These are phyloP conservation scores for Hydrangea macrophylla DNA, from an alignment of 148 eudicot genomes.

Conservation along the genomic window DNA sequence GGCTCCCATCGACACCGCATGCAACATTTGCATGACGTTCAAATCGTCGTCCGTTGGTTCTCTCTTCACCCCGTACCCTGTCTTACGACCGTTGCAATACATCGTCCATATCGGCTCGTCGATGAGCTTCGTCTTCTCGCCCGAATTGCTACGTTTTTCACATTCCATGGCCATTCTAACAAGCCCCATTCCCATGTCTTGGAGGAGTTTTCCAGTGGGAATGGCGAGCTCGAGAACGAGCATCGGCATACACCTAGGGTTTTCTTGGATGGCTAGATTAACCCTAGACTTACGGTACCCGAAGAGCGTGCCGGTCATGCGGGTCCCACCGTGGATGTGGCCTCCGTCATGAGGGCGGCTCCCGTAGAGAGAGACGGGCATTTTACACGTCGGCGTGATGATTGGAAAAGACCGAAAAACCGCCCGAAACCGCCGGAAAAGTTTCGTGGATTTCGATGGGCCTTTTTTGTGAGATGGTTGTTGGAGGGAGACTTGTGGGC, in stretches of 20 bases:
- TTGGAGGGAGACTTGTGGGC: constrained; percentile 29
- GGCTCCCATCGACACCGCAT: constrained; percentile 86
- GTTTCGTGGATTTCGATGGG: constrained; percentile 48
- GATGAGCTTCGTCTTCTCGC: constrained; percentile 53
- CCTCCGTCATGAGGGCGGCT: constrained; percentile 38
- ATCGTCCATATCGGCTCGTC: constrained; percentile 90
- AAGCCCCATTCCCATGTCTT: constrained; percentile 80
- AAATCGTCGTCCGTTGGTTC: constrained; percentile 77
- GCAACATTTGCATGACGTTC: constrained; percentile 62
- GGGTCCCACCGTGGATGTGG: constrained; percentile 60
- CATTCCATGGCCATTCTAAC: constrained; percentile 81
- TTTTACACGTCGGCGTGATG: constrained; percentile 57
- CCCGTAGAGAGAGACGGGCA: constrained; percentile 37
- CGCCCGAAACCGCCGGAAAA: constrained; percentile 53
- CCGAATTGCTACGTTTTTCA: constrained; percentile 52
- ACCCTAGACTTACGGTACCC: constrained; percentile 65
- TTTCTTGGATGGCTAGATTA: constrained; percentile 75
- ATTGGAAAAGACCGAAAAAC: constrained; percentile 74
- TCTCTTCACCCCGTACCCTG: constrained; percentile 74
- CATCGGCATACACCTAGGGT: constrained; percentile 68
- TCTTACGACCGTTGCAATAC: constrained; percentile 73
- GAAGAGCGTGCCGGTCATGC: constrained; percentile 71
- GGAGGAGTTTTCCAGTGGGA: constrained; percentile 71
- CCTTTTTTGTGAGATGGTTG: constrained; percentile 36
- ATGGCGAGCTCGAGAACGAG: constrained; percentile 74